A percentile compares a stretch with the other conserved stretches of the same genome.
These are phyloP conservation scores for Epichloe baconii DNA, from an alignment of 2,329 filamentous ascomycete species.

Conservation along the genomic window DNA sequence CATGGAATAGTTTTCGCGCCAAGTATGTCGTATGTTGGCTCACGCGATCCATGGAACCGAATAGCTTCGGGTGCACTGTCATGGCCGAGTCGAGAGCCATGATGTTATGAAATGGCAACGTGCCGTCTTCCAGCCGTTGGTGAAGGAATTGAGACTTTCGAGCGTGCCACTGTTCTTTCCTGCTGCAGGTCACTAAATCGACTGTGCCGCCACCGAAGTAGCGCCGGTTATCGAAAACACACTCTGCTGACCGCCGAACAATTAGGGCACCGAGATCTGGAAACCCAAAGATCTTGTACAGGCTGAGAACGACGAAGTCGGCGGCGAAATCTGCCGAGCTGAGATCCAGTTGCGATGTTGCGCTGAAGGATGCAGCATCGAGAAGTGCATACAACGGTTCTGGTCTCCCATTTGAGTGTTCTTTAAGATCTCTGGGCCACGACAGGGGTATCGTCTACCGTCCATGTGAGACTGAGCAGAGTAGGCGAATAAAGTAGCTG, in stretches of 20 bases:
- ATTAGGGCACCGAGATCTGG: constrained; percentile 81
- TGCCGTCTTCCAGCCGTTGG: constrained; percentile 80
- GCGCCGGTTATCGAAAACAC: constrained; percentile 49
- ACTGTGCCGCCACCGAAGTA: constrained; percentile 96
- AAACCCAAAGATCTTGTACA: constrained; percentile 98
- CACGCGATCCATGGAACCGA: constrained; percentile 55
- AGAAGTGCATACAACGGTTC: constrained; percentile 51
- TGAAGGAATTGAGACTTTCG: constrained; percentile 61
- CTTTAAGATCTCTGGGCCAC: constrained; percentile 46
- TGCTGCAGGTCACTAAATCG: constrained; percentile 70
- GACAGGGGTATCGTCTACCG: constrained; percentile 59
- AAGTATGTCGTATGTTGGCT: constrained; percentile 60
- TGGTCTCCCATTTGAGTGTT: constrained; percentile 7
- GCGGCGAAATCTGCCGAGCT: constrained; percentile 47
- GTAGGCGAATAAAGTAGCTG: constrained; percentile 55
- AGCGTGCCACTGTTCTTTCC: constrained; percentile 65
- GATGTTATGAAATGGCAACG: constrained; percentile 81
- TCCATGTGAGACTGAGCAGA: constrained; percentile 92
- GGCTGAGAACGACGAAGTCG: constrained; percentile 77
- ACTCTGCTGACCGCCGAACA: constrained; percentile 56
- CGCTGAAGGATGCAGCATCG: constrained; percentile 71
- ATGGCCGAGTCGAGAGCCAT: constrained; percentile 68
- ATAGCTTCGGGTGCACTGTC: constrained; percentile 53
- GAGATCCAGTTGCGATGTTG: constrained; percentile 66
- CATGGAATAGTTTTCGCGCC: constrained; percentile 41